Evolutionary conservation across 352 stramenopile species (phyloP), one percentile per base, ranked within the genome.

Genomic region (Blastocystis sp.): DNA sequence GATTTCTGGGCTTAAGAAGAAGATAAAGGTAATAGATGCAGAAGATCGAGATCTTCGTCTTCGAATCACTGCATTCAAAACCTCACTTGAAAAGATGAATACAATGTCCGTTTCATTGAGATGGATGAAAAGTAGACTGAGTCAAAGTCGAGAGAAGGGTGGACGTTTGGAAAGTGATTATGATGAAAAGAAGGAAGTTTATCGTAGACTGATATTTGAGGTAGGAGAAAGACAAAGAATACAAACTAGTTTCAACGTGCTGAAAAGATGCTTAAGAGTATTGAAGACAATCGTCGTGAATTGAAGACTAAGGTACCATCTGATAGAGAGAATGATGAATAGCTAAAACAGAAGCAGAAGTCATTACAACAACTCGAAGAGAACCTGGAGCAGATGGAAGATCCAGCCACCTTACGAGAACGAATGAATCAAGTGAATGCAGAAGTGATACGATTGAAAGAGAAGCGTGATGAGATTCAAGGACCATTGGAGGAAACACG

Each of bases 231-330:
- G 6, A 32, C 3, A 32, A n/a, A 6, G 2, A 32, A 5, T 61
- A 5, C 3, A 5, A 61, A n/a, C 2, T 61, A 61, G 54, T 12
- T 61, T n/a, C 54, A 74, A n/a, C 63, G 63, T 43, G 63, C 63
- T 16, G 63, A 74, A 54, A 77, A 83, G 49, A 42, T 37, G 67
- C 63, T 88, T 29, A 21, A 49, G 42, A 63, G 43, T 51, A 86
- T 86, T 37, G 75, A 78, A 14, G 21, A 46, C 2, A 59, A 86
- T 32, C 75, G 75, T 7, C 16, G 6, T 21, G 6, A 66, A 43
- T 9, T 71, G 43, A 29, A 42, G n/a, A 24, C 71, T 24, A 63
- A 69, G 75, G 57, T 78, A 37, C 51, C 9, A n/a, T 32, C 5
- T 61, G 19, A n/a, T 61, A n/a, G 19, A 46, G 39, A 24, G 16